These are phyloP conservation scores for Ceratobasidium sp. DNA, from an alignment of 1,284 basidiomycete species.

Conservation along the genomic window DNA sequence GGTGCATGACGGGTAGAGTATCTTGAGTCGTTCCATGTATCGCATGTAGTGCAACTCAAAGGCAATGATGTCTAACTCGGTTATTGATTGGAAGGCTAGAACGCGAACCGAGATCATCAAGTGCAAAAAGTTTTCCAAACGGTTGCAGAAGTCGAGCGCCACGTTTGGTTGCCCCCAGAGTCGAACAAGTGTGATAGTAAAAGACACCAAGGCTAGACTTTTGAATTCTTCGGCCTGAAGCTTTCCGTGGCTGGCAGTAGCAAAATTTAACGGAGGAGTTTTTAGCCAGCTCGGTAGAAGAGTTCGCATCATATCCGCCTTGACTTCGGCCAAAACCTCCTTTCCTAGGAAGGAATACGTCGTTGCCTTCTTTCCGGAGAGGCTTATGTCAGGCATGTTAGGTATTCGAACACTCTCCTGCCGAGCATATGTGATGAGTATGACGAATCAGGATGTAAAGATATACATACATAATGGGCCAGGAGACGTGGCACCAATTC, in stretches of 20 bases:
- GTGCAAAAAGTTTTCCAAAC: constrained; percentile 31
- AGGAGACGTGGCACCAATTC: background rate
- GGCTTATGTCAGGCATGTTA: background rate
- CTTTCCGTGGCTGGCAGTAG: too few relatives aligned
- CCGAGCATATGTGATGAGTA: background rate
- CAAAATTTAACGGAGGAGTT: background rate
- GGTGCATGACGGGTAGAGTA: constrained; percentile 15
- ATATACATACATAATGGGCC: background rate
- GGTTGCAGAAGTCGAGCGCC: background rate
- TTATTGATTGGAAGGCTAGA: constrained; percentile 9
- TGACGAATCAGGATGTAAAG: too few relatives aligned
- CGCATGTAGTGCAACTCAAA: constrained; percentile 7
- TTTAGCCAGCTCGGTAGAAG: constrained; percentile 43
- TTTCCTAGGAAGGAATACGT: background rate
- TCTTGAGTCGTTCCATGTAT: constrained; percentile 14
- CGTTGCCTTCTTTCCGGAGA: too few relatives aligned
- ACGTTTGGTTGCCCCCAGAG: constrained; percentile 42
- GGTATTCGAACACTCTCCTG: background rate
- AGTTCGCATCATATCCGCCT: constrained; percentile 31
- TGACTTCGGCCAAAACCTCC: constrained; percentile 21
- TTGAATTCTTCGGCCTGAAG: constrained; percentile 49
- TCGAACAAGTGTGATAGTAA: constrained; percentile 44
- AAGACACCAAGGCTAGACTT: constrained; percentile 39
- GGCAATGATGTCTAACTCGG: background rate
- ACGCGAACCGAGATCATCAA: too few relatives aligned